These are phyloP conservation scores for Incumbomyces lentus DNA, from an alignment of 2,329 filamentous ascomycete genomes.

Conservation along the genomic window DNA sequence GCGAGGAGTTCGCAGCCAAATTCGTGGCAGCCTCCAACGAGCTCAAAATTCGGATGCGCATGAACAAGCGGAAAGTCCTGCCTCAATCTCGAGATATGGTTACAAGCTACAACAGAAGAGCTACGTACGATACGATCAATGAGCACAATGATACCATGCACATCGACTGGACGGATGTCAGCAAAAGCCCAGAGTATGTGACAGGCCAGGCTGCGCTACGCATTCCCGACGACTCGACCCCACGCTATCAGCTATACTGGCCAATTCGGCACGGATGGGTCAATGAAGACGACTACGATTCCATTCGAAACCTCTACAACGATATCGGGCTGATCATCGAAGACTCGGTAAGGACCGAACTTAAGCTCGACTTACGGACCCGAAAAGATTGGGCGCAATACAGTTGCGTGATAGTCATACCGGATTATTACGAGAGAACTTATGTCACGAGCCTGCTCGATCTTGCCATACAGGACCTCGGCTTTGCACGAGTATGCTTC, in stretches of 20 bases:
- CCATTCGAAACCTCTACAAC: slow-evolving; percentile 67
- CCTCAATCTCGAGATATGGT: slow-evolving; percentile 97
- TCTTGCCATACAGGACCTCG: slow-evolving; percentile 78
- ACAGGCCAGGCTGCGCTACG: slow-evolving; percentile 73
- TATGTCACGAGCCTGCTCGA: slow-evolving; percentile 80
- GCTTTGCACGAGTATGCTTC: slow-evolving; percentile 81
- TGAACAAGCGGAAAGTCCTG: slow-evolving; percentile 85
- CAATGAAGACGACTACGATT: slow-evolving; percentile 80
- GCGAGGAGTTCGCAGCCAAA: slow-evolving; percentile 61
- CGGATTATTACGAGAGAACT: slow-evolving; percentile 88
- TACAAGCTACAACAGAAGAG: slow-evolving; percentile 82
- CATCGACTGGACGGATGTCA: slow-evolving; percentile 88
- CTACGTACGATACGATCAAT: slow-evolving; percentile 73
- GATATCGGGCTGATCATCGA: slow-evolving; percentile 83
- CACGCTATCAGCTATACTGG: slow-evolving; percentile 88
- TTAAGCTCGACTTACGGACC: slow-evolving; percentile 35
- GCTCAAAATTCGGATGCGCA: slow-evolving; percentile 79
- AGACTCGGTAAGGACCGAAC: slow-evolving; percentile 67
- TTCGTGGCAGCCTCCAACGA: slow-evolving; percentile 78
- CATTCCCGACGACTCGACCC: slow-evolving; percentile 78
- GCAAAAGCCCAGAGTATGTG: slow-evolving; percentile 58
- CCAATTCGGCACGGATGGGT: slow-evolving; percentile 77
- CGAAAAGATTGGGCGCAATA: slow-evolving; percentile 74
- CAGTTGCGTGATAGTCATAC: slow-evolving; percentile 93
- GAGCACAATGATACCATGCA: slow-evolving; percentile 91